Conservation (phyloP, 2,329 filamentous ascomycete genomes). For the Ploettnerulaceae sp. region DNA sequence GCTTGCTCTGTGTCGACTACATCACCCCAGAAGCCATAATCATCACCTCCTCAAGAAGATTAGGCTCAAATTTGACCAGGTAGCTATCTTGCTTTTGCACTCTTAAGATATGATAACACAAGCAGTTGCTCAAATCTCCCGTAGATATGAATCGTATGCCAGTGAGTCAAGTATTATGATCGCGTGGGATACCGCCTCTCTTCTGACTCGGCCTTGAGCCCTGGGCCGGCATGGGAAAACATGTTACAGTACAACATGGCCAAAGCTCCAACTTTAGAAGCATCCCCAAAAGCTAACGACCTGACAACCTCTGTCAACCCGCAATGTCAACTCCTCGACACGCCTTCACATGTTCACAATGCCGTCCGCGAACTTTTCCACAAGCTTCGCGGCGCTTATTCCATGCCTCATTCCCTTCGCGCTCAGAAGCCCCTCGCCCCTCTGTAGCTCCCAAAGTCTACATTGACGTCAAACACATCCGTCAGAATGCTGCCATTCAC, state of each 20-base stretch:
- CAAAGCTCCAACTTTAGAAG: constrained; percentile 1
- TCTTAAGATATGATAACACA: no score
- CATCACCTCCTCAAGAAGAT: no score
- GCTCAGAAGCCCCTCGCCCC: constrained; percentile 38
- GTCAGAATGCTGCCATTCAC: constrained; percentile 75
- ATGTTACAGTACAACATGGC: background rate
- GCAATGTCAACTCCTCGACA: constrained; percentile 23
- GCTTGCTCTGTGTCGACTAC: no score
- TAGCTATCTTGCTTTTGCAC: no score
- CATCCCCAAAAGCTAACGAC: constrained; percentile 10
- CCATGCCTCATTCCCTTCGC: constrained; percentile 21
- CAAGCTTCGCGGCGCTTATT: constrained; percentile 17
- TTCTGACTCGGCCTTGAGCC: no score
- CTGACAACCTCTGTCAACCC: constrained; percentile 10
- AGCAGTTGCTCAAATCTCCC: no score
- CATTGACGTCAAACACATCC: constrained; percentile 85
- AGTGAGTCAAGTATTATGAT: no score
- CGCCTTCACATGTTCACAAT: constrained; percentile 27
- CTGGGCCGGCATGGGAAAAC: background rate
- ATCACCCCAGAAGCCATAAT: no score
- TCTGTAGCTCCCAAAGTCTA: constrained; percentile 72
- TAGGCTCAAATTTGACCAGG: no score
- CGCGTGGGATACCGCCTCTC: no score
- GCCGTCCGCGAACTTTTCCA: constrained; percentile 17
- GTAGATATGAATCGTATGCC: no score